Percentiles rank a stretch among this genome's conserved stretches.
phyloP scores from a whole-genome alignment of 2,329 filamentous ascomycete species.

The Colletotrichum sp. region DNA sequence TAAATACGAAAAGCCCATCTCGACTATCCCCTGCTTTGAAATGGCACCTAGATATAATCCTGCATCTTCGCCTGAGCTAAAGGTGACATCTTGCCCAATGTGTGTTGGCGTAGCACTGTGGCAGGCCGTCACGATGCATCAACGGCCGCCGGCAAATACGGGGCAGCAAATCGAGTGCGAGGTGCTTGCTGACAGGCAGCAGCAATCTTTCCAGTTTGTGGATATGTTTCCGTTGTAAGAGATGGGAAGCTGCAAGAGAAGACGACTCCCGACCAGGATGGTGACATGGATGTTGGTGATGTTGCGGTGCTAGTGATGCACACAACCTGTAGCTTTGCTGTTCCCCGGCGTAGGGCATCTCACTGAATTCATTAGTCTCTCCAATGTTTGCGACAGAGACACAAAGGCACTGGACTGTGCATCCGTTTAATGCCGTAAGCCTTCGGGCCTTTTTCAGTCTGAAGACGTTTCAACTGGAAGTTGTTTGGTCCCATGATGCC shows the following conservation, averaged over 20 bases:
- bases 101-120: neutral
- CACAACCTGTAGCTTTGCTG: neutral
- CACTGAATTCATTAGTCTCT: neutral
- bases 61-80: neutral
- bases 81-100: neutral
- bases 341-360: neutral
- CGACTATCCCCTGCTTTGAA: neutral
- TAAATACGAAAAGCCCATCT: neutral
- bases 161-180: neutral
- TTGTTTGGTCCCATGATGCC: neutral
- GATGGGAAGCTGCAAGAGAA: neutral
- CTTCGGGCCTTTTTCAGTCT: neutral
- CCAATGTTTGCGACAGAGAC: neutral
- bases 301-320: neutral
- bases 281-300: neutral
- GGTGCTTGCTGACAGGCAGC: neutral
- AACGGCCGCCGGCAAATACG: neutral
- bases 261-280: neutral
- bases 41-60: neutral
- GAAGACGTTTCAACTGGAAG: neutral
- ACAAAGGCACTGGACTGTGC: neutral
- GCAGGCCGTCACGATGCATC: neutral
- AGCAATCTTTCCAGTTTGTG: neutral
- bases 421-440: neutral
- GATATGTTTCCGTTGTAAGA: neutral